A percentile compares a stretch with the other conserved stretches of the same genome.
Evolutionary conservation across 1,284 basidiomycete species (phyloP).

Genomic region (Trichosporon faecale): DNA sequence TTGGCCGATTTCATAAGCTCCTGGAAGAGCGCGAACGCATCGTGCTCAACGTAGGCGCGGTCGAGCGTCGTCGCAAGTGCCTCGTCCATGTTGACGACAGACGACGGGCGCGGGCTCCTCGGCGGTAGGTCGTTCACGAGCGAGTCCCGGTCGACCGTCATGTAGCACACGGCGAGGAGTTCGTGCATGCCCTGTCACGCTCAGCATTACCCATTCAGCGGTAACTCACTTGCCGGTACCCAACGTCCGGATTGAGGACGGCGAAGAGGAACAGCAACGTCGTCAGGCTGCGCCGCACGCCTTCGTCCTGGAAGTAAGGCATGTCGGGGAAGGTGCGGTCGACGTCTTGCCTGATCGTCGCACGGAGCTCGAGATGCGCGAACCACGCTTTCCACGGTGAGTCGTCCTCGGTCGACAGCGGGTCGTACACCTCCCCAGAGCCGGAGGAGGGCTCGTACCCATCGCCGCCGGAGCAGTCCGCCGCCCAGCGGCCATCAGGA

Average conservation of each 20-base stretch:
- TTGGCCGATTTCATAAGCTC: constrained; percentile 71
- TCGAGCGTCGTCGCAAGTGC: constrained; percentile 44
- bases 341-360: constrained; percentile 84
- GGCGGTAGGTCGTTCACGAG: constrained; percentile 38
- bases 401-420: constrained; percentile 76
- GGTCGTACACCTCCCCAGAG: constrained; percentile 60
- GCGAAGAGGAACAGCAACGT: constrained; percentile 81
- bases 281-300: constrained; percentile 73
- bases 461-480: constrained; percentile 48
- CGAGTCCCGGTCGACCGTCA: constrained; percentile 78
- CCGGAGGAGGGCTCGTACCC: constrained; percentile 22
- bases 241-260: constrained; percentile 69
- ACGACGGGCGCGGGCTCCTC: constrained; percentile 11
- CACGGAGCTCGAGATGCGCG: constrained; percentile 74
- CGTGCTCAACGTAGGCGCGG: constrained; percentile 54
- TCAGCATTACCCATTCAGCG: constrained; percentile 10
- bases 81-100: constrained; percentile 14
- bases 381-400: constrained; percentile 93
- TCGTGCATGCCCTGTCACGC: constrained; percentile 85
- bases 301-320: constrained; percentile 71
- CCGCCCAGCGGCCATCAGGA: constrained; percentile 55
- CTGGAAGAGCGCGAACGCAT: constrained; percentile 77
- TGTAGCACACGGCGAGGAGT: constrained; percentile 76
- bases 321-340: constrained; percentile 94
- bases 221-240: constrained; percentile 62